Conservation (phyloP, 352 stramenopile genomes). For the Phytophthora palmivora region DNA sequence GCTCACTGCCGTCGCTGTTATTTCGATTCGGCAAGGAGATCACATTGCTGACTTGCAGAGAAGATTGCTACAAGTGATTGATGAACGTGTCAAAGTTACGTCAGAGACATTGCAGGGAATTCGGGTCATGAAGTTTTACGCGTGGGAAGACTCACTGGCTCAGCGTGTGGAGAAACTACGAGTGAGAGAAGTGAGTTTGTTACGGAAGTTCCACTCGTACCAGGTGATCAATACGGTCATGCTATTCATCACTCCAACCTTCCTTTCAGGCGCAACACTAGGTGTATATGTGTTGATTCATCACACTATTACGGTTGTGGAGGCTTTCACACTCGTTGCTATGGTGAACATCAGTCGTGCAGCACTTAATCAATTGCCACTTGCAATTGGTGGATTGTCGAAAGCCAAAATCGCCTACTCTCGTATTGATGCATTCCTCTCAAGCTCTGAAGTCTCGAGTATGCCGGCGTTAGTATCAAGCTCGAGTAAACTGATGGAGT, state of each 20-base stretch:
- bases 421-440: conserved; percentile 32
- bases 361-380: conserved; percentile 29
- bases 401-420: conserved; percentile 36
- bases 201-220: conserved; percentile 46
- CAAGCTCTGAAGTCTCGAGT: conserved; percentile 19
- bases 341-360: conserved; percentile 41
- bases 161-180: conserved; percentile 49
- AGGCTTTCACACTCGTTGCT: conserved; percentile 41
- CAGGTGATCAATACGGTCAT: conserved; percentile 49
- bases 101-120: conserved; percentile 92
- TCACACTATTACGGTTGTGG: conserved; percentile 27
- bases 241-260: conserved; percentile 43
- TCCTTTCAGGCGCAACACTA: conserved; percentile 27
- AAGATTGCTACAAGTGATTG: conserved; percentile 45
- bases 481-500: not conserved
- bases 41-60: conserved; percentile 32
- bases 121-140: conserved; percentile 91
- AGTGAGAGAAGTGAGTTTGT: conserved; percentile 41
- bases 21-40: conserved; percentile 18
- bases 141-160: conserved; percentile 62
- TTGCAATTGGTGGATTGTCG: conserved; percentile 25
- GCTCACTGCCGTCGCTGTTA: conserved; percentile 25
- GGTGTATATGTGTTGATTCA: conserved; percentile 36
- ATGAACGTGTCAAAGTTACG: conserved; percentile 90
- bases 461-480: too few species aligned